Conservation (phyloP, 176 grass and related monocot species). For the Hordeum vulgare region DNA sequence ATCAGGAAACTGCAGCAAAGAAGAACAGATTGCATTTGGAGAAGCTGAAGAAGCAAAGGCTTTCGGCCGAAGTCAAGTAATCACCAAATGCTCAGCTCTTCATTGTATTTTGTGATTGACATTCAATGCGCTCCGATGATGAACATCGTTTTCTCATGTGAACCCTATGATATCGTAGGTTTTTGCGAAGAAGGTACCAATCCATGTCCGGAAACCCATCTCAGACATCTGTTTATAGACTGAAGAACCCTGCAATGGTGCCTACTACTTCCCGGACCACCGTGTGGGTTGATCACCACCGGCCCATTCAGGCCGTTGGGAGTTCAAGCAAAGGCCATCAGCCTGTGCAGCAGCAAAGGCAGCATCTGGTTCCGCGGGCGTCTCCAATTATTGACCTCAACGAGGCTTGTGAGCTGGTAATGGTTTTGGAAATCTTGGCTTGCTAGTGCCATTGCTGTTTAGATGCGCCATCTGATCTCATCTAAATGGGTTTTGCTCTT, state of each 20-base stretch:
- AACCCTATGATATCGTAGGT: slow-evolving; percentile 25
- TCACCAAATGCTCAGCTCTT: neutral
- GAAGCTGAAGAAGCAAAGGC: slow-evolving; percentile 36
- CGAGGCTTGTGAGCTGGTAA: slow-evolving; percentile 55
- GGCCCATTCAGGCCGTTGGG: neutral
- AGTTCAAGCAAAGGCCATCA: slow-evolving; percentile 20
- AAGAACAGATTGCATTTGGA: slow-evolving; percentile 29
- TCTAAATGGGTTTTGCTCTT: neutral
- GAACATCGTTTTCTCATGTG: neutral
- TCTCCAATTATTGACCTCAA: slow-evolving; percentile 57
- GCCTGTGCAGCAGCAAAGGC: neutral
- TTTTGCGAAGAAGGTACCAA: slow-evolving; percentile 41
- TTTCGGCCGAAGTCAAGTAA: slow-evolving; percentile 71
- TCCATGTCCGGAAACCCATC: slow-evolving; percentile 39
- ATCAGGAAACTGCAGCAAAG: slow-evolving; percentile 64
- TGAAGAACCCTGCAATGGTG: slow-evolving; percentile 25
- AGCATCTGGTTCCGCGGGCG: slow-evolving; percentile 1
- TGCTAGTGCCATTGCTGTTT: neutral
- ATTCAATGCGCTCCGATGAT: neutral
- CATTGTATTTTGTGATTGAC: neutral
- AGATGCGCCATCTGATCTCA: neutral
- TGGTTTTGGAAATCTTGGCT: neutral
- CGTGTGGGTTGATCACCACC: neutral
- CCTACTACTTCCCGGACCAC: neutral
- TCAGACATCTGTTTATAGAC: slow-evolving; percentile 28